Percentiles rank a stretch among this genome's conserved stretches.
Conservation (phyloP, 257 asterid species). For the Lithospermum erythrorhizon region DNA sequence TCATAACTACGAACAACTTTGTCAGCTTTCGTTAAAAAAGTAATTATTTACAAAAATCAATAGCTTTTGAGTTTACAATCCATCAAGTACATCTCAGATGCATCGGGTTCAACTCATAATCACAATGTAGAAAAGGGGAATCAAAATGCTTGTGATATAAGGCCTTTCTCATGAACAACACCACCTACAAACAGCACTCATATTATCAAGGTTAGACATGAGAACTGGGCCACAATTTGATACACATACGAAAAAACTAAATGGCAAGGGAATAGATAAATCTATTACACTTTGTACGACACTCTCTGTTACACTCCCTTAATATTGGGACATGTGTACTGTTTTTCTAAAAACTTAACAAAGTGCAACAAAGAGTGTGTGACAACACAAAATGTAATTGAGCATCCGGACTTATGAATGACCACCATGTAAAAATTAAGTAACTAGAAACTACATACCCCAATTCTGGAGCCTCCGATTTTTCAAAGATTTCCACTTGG, state of each 20-base stretch:
- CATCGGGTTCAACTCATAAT: neutral
- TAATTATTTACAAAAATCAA: no score
- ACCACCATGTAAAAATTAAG: neutral
- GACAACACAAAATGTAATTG: no score
- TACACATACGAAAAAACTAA: no score
- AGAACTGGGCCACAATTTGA: neutral
- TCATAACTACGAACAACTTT: neutral
- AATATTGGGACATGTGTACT: no score
- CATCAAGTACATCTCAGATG: neutral
- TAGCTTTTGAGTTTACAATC: neutral
- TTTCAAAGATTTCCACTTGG: slow-evolving; percentile 87
- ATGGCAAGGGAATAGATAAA: no score
- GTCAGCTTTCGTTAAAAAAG: neutral
- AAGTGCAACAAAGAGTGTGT: no score
- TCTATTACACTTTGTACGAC: no score
- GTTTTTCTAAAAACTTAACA: no score
- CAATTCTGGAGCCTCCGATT: slow-evolving; percentile 85
- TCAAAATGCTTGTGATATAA: slow-evolving; percentile 67
- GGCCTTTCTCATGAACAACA: slow-evolving; percentile 87
- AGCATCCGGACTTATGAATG: no score
- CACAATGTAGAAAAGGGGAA: neutral
- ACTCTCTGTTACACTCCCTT: no score
- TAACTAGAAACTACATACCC: slow-evolving; percentile 33
- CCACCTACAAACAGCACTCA: slow-evolving; percentile 46
- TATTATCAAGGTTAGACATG: neutral